A percentile compares a stretch with the other conserved stretches of the same genome.
Conservation (phyloP, 257 asterid genomes). For the Ilex aquifolium region DNA sequence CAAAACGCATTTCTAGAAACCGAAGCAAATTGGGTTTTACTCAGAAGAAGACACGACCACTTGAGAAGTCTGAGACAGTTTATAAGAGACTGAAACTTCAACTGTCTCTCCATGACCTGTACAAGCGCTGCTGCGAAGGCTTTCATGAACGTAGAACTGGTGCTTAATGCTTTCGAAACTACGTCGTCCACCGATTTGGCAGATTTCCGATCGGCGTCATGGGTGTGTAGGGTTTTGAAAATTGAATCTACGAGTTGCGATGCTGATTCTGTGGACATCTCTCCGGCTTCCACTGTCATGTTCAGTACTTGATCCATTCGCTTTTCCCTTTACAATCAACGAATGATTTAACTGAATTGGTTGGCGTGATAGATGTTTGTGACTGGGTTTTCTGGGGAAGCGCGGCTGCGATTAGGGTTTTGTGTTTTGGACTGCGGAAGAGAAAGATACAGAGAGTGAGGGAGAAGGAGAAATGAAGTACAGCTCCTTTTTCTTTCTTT, state of each 20-base stretch:
- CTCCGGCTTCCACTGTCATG: slow-evolving; percentile 19
- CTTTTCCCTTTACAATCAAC: too few species aligned
- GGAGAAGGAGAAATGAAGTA: too few species aligned
- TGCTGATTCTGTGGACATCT: slow-evolving; percentile 56
- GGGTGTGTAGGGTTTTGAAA: slow-evolving; percentile 60
- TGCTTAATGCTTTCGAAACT: slow-evolving; percentile 51
- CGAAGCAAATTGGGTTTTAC: slow-evolving; percentile 59
- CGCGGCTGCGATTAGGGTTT: too few species aligned
- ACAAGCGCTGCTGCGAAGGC: slow-evolving; percentile 85
- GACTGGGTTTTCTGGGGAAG: too few species aligned
- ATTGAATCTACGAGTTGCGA: slow-evolving; percentile 63
- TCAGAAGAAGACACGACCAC: slow-evolving; percentile 83
- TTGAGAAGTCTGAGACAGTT: slow-evolving; percentile 70
- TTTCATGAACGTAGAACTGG: slow-evolving; percentile 57
- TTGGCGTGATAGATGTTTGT: too few species aligned
- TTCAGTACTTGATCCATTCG: too few species aligned
- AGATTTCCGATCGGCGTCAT: slow-evolving; percentile 69
- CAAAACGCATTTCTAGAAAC: slow-evolving; percentile 73
- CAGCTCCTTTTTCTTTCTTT: too few species aligned
- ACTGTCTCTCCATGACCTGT: slow-evolving; percentile 88
- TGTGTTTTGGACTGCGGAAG: too few species aligned
- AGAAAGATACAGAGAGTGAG: too few species aligned
- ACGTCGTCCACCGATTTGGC: slow-evolving; percentile 80
- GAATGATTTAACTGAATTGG: too few species aligned
- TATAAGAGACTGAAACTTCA: slow-evolving; percentile 53